Percentiles rank a stretch among this genome's conserved stretches.
phyloP scores from a whole-genome alignment of 345 rosid species.

The Acer saccharum region DNA sequence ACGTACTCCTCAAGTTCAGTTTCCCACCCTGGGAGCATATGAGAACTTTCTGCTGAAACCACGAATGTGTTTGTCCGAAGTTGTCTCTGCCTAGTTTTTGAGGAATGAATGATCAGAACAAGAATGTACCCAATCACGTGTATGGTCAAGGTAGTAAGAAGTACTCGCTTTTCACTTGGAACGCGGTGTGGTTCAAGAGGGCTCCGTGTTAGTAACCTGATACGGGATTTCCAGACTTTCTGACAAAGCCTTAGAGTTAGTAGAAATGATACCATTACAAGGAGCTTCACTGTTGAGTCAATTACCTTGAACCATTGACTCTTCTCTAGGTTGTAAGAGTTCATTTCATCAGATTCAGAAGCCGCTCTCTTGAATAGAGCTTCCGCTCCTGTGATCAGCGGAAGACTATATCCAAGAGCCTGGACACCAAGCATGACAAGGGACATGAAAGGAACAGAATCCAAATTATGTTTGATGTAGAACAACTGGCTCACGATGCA shows the following conservation, averaged over 20 bases:
- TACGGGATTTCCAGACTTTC: slow-evolving; percentile 86
- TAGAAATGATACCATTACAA: slow-evolving; percentile 65
- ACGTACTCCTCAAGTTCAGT: slow-evolving; percentile 76
- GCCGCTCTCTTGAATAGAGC: slow-evolving; percentile 65
- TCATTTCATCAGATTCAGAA: slow-evolving; percentile 47
- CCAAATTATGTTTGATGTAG: slow-evolving; percentile 47
- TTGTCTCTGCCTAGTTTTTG: slow-evolving; percentile 6
- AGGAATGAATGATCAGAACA: slow-evolving; percentile 35
- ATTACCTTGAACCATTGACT: slow-evolving; percentile 69
- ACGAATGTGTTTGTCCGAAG: slow-evolving; percentile 26
- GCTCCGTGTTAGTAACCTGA: slow-evolving; percentile 45
- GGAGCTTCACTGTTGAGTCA: slow-evolving; percentile 78
- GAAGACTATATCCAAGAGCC: slow-evolving; percentile 80
- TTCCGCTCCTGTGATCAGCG: slow-evolving; percentile 84
- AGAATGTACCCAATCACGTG: slow-evolving; percentile 61
- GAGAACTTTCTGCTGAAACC: slow-evolving; percentile 37
- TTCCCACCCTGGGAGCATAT: slow-evolving; percentile 46
- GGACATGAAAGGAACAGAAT: slow-evolving; percentile 58
- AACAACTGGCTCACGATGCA: slow-evolving; percentile 73
- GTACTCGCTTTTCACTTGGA: slow-evolving; percentile 66
- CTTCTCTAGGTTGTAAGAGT: slow-evolving; percentile 55
- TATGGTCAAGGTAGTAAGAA: slow-evolving; percentile 41
- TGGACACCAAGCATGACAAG: slow-evolving; percentile 90
- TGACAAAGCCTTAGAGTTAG: slow-evolving; percentile 77
- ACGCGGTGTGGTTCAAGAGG: slow-evolving; percentile 62